Conservation (phyloP, 148 eudicot species). For the Chenopodium formosanum region DNA sequence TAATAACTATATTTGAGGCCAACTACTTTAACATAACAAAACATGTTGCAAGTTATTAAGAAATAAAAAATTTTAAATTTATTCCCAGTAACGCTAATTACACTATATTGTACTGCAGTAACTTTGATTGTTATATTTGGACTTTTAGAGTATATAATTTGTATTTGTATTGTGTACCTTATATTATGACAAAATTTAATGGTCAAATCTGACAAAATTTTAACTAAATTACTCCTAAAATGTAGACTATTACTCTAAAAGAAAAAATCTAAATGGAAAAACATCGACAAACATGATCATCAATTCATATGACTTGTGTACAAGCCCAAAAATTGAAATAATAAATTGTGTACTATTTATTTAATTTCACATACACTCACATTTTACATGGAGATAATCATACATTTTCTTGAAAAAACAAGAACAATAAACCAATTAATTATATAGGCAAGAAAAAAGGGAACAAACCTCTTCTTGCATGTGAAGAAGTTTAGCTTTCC, state of each 20-base stretch:
- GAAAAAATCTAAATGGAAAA: background rate
- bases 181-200: background rate
- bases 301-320: background rate
- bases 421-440: background rate
- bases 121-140: too few species aligned
- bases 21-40: too few species aligned
- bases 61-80: too few species aligned
- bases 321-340: background rate
- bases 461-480: conserved; percentile 37
- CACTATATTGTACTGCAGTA: too few species aligned
- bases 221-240: background rate
- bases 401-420: background rate
- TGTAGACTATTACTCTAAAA: background rate
- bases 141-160: too few species aligned
- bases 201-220: background rate
- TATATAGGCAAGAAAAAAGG: background rate
- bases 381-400: background rate
- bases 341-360: too few species aligned
- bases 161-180: too few species aligned
- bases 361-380: background rate
- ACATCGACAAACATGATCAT: background rate
- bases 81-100: too few species aligned
- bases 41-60: too few species aligned
- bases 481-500: conserved; percentile 32
- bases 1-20: background rate